These are phyloP conservation scores for Chlamydomonas eustigma DNA, from an alignment of 139 green algal species.

Conservation along the genomic window DNA sequence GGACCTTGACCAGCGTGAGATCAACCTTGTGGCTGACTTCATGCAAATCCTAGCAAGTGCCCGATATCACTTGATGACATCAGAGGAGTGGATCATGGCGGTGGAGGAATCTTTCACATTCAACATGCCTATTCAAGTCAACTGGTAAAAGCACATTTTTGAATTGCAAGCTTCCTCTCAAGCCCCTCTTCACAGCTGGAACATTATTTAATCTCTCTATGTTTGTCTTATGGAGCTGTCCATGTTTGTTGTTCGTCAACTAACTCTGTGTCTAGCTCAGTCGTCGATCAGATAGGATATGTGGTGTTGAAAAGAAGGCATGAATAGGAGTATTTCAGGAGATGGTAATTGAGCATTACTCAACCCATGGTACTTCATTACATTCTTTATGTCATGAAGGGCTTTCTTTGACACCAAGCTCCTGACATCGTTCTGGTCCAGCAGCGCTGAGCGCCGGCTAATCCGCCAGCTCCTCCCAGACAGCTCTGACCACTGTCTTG, in stretches of 20 bases:
- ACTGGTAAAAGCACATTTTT: too few relatives aligned
- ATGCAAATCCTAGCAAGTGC: conserved; percentile 51
- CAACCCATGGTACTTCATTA: too few relatives aligned
- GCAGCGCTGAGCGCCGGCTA: neutral
- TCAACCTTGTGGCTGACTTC: conserved; percentile 59
- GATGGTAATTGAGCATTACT: too few relatives aligned
- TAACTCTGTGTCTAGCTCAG: too few relatives aligned
- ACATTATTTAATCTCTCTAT: too few relatives aligned
- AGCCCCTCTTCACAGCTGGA: too few relatives aligned
- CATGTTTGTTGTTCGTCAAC: too few relatives aligned
- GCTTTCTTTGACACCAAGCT: conserved; percentile 9
- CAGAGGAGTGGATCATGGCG: conserved; percentile 59
- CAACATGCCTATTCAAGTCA: conserved; percentile 61
- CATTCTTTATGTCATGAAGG: neutral
- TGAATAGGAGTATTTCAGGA: neutral
- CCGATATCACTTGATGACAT: conserved; percentile 59
- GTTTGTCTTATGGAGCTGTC: too few relatives aligned
- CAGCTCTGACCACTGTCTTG: conserved; percentile 42
- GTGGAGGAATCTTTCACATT: conserved; percentile 66
- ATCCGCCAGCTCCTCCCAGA: conserved; percentile 7
- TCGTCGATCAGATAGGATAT: neutral
- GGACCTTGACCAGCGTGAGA: conserved; percentile 12
- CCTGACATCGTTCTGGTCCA: conserved; percentile 2
- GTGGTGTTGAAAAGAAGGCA: neutral
- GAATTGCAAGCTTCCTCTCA: too few relatives aligned